A percentile compares a stretch with the other conserved stretches of the same genome.
Evolutionary conservation across 768 basidiomycete genomes (phyloP).

Genomic region (Amanita pseudoporphyria): DNA sequence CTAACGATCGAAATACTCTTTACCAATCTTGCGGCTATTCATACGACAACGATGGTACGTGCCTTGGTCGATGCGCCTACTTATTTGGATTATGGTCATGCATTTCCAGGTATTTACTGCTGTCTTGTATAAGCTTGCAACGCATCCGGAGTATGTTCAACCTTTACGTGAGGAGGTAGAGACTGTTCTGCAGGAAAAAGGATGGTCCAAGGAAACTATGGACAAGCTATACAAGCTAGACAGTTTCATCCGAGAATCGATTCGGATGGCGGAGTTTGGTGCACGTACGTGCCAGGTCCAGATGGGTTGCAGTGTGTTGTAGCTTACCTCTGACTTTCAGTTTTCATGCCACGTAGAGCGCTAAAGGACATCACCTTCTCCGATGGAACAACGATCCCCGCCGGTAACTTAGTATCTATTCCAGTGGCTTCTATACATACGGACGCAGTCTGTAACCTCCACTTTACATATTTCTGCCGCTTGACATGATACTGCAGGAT

Average conservation of each 20-base stretch:
- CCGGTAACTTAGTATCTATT: slow-evolving; percentile 14
- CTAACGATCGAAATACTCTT: slow-evolving; percentile 23
- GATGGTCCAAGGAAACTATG: slow-evolving; percentile 26
- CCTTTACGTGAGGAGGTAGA: slow-evolving; percentile 36
- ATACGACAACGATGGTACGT: slow-evolving; percentile 31
- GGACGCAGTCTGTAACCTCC: too few relatives aligned
- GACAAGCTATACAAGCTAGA: slow-evolving; percentile 33
- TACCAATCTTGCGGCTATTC: slow-evolving; percentile 32
- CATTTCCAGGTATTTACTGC: slow-evolving; percentile 25
- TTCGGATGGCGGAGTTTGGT: slow-evolving; percentile 17
- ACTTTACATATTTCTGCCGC: too few relatives aligned
- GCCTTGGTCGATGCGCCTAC: not conserved
- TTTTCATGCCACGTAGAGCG: slow-evolving; percentile 21
- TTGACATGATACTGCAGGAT: too few relatives aligned
- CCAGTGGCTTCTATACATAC: slow-evolving; percentile 8
- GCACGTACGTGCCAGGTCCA: slow-evolving; percentile 13
- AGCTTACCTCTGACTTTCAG: not conserved
- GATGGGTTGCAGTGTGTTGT: not conserved
- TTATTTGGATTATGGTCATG: not conserved
- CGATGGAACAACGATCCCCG: slow-evolving; percentile 18
- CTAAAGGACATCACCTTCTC: slow-evolving; percentile 28
- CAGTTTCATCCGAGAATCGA: slow-evolving; percentile 34
- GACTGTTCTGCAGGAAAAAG: slow-evolving; percentile 22
- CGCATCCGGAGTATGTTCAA: slow-evolving; percentile 20
- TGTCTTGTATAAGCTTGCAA: slow-evolving; percentile 27